Conservation (phyloP, 345 rosid species). For the Luvunga scandens region DNA sequence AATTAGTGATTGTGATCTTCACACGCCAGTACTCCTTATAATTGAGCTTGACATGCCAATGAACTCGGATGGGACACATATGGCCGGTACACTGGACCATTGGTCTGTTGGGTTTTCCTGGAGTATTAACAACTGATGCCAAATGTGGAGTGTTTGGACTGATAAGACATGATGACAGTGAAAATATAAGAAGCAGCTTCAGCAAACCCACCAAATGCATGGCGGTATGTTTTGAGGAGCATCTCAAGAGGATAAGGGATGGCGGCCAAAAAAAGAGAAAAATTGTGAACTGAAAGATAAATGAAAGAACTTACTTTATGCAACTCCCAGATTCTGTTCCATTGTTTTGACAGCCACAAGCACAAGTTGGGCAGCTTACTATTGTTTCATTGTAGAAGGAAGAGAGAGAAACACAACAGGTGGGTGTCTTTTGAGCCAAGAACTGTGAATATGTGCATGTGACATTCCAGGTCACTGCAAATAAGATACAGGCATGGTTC, state of each 20-base stretch:
- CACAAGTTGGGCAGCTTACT: slow-evolving; percentile 75
- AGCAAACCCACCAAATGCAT: neutral
- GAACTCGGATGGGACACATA: slow-evolving; percentile 81
- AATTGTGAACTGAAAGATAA: neutral
- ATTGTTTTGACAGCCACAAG: slow-evolving; percentile 80
- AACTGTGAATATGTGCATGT: slow-evolving; percentile 94
- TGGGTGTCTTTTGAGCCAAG: slow-evolving; percentile 76
- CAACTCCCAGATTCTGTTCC: slow-evolving; percentile 49
- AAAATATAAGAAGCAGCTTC: neutral
- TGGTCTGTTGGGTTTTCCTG: slow-evolving; percentile 43
- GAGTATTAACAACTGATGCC: slow-evolving; percentile 64
- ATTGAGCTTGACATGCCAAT: slow-evolving; percentile 92
- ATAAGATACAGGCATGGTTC: slow-evolving; percentile 7
- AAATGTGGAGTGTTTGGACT: slow-evolving; percentile 59
- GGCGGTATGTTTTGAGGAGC: neutral
- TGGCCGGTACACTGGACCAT: slow-evolving; percentile 75
- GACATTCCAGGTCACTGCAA: slow-evolving; percentile 96
- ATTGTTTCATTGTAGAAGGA: slow-evolving; percentile 81
- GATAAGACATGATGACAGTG: slow-evolving; percentile 21
- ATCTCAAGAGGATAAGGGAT: neutral
- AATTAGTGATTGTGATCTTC: slow-evolving; percentile 83
- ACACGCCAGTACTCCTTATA: slow-evolving; percentile 92
- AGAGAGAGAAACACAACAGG: slow-evolving; percentile 91
- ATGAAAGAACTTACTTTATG: slow-evolving; percentile 47
- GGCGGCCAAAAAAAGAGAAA: neutral